A percentile compares a stretch with the other conserved stretches of the same genome.
Conservation (phyloP, 768 basidiomycete genomes). For the Agaricus subrufescens region DNA sequence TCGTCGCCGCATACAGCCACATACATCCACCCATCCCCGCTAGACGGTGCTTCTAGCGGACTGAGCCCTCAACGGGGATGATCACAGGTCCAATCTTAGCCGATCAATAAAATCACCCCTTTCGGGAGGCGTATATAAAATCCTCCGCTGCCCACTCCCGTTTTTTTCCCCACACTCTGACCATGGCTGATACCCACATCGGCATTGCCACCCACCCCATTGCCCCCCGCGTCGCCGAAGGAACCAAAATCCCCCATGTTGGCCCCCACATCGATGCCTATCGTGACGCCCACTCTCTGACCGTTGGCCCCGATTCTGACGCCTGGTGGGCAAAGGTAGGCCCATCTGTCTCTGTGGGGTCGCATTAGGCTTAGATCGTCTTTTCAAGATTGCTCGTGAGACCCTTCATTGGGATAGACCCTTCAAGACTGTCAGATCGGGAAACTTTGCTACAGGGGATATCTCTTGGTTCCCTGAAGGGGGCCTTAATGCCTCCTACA, state of each 20-base stretch:
- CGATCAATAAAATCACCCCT: constrained; percentile 3
- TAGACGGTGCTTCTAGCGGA: too few relatives aligned
- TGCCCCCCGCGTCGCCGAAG: constrained; percentile 64
- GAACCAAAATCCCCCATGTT: constrained; percentile 67
- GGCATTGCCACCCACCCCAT: constrained; percentile 57
- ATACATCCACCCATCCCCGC: too few relatives aligned
- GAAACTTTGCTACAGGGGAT: constrained; percentile 81
- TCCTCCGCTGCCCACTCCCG: constrained; percentile 1
- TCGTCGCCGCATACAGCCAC: too few relatives aligned
- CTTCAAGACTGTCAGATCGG: constrained; percentile 82
- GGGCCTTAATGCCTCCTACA: constrained; percentile 88
- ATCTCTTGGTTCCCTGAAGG: constrained; percentile 98
- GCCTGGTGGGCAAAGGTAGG: constrained; percentile 84
- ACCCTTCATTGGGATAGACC: constrained; percentile 84
- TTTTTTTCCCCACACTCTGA: constrained; percentile 14
- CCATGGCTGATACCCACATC: constrained; percentile 36
- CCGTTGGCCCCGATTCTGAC: constrained; percentile 74
- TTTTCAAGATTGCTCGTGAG: constrained; percentile 59
- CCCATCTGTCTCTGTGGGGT: neutral
- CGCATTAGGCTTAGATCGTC: constrained; percentile 1
- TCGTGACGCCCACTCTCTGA: constrained; percentile 56
- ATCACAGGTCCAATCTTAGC: neutral
- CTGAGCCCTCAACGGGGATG: neutral
- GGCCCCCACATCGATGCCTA: constrained; percentile 80
- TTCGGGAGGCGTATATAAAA: neutral